Evolutionary conservation across 306 rosid species (phyloP).

Genomic region (Vigna reflexopilosa): DNA sequence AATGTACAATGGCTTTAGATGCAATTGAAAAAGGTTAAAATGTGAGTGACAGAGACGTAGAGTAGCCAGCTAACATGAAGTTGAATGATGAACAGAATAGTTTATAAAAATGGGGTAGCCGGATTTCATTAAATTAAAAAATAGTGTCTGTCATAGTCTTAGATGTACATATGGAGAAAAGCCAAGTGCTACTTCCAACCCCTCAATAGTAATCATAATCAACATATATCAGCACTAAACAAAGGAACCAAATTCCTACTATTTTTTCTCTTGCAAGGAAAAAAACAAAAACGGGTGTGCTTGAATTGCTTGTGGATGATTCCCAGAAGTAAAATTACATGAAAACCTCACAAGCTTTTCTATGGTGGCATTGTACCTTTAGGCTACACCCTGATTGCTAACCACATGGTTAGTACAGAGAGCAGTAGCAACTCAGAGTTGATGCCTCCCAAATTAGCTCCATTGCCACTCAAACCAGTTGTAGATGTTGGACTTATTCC

Average conservation of each 20-base stretch:
- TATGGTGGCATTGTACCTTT: neutral
- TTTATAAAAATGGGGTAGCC: slow-evolving; percentile 31
- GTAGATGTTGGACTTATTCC: slow-evolving; percentile 72
- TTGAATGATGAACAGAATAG: slow-evolving; percentile 12
- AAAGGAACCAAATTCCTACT: slow-evolving; percentile 58
- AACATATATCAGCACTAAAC: slow-evolving; percentile 47
- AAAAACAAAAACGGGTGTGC: slow-evolving; percentile 37
- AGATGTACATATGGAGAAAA: slow-evolving; percentile 57
- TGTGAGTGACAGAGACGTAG: neutral
- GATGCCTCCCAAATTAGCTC: slow-evolving; percentile 41
- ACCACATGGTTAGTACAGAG: slow-evolving; percentile 44
- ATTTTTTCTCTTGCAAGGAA: slow-evolving; percentile 31
- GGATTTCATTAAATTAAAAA: slow-evolving; percentile 53
- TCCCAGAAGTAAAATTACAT: slow-evolving; percentile 42
- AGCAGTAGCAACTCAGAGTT: slow-evolving; percentile 26
- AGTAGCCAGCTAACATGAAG: slow-evolving; percentile 41
- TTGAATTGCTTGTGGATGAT: slow-evolving; percentile 46
- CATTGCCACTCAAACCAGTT: slow-evolving; percentile 31
- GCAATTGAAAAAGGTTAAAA: neutral
- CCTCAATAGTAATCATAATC: slow-evolving; percentile 38
- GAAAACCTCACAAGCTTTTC: slow-evolving; percentile 29
- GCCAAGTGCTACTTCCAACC: slow-evolving; percentile 44
- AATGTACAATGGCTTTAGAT: neutral
- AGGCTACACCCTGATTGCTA: slow-evolving; percentile 46
- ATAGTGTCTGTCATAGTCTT: slow-evolving; percentile 48